Percentiles rank a stretch among this genome's conserved stretches.
phyloP scores from a whole-genome alignment of 2,329 filamentous ascomycete species.

The Nothophaeocryptopus gaeumannii region DNA sequence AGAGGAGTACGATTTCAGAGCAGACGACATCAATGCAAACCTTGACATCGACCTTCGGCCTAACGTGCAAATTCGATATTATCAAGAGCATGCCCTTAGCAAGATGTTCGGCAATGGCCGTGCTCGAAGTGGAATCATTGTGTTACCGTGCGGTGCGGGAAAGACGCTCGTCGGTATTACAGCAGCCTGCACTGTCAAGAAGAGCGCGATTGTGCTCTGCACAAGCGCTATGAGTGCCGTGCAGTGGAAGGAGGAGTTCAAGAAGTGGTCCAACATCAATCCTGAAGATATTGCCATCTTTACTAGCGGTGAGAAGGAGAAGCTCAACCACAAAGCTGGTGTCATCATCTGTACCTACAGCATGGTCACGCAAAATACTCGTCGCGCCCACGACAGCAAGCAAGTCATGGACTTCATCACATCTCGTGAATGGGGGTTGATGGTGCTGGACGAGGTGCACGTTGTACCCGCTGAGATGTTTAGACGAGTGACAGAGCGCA shows the following conservation, averaged over 20 bases:
- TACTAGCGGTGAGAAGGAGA: conserved; percentile 85
- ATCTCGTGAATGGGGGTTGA: conserved; percentile 89
- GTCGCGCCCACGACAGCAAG: conserved; percentile 84
- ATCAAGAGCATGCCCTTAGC: conserved; percentile 94
- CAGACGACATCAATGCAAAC: conserved; percentile 83
- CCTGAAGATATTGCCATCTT: conserved; percentile 92
- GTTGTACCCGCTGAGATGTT: conserved; percentile 97
- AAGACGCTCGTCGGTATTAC: conserved; percentile 99
- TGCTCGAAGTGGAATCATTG: conserved; percentile 95
- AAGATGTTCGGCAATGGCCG: conserved; percentile 99
- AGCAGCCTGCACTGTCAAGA: conserved; percentile 95
- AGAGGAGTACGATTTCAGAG: conserved; percentile 96
- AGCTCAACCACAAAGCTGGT: conserved; percentile 83
- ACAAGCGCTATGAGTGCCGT: conserved; percentile 98
- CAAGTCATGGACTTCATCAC: conserved; percentile 97
- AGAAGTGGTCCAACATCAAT: conserved; percentile 98
- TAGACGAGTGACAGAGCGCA: conserved; percentile 84
- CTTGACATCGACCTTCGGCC: conserved; percentile 91
- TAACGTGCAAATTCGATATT: conserved; percentile 83
- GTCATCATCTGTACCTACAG: conserved; percentile 98
- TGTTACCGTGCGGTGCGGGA: conserved; percentile 90
- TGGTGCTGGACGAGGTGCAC: conserved; percentile 96
- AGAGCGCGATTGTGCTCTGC: conserved; percentile 90
- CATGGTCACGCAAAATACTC: conserved; percentile 92
- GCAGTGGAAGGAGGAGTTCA: conserved; percentile 93